phyloP scores from a whole-genome alignment of 2,329 filamentous ascomycete genomes.

The Clonostachys sp. region DNA sequence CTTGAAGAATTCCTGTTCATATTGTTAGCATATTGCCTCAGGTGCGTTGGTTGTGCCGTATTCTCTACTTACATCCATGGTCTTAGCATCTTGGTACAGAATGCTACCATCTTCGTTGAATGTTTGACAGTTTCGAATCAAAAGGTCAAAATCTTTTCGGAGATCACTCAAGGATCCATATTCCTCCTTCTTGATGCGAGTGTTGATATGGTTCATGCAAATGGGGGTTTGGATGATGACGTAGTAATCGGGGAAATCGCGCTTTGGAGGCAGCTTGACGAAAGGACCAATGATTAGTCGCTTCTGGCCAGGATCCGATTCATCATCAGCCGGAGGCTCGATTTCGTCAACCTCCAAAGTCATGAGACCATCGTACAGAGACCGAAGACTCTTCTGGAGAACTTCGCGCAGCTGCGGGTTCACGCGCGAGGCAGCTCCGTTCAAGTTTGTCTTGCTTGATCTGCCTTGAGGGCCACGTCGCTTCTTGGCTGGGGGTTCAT shows the following conservation, averaged over 20 bases:
- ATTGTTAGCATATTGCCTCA: slow-evolving; percentile 21
- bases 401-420: slow-evolving; percentile 64
- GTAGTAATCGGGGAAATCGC: slow-evolving; percentile 93
- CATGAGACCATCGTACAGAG: slow-evolving; percentile 76
- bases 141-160: slow-evolving; percentile 73
- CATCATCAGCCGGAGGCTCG: slow-evolving; percentile 51
- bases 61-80: slow-evolving; percentile 71
- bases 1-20: slow-evolving; percentile 49
- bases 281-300: slow-evolving; percentile 92
- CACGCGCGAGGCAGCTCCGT: slow-evolving; percentile 40
- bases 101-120: slow-evolving; percentile 97
- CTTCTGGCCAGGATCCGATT: slow-evolving; percentile 50
- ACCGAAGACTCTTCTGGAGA: slow-evolving; percentile 76
- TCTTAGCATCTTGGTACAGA: slow-evolving; percentile 86
- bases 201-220: slow-evolving; percentile 91
- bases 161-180: slow-evolving; percentile 80
- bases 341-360: slow-evolving; percentile 75
- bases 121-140: slow-evolving; percentile 87
- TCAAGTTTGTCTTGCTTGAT: slow-evolving; percentile 50
- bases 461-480: slow-evolving; percentile 68
- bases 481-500: slow-evolving; percentile 75
- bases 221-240: slow-evolving; percentile 88
- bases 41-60: not conserved
- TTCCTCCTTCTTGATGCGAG: slow-evolving; percentile 93
- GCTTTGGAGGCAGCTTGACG: slow-evolving; percentile 83